Evolutionary conservation across 83 land plant genomes (phyloP).

Genomic region (Picea abies): DNA sequence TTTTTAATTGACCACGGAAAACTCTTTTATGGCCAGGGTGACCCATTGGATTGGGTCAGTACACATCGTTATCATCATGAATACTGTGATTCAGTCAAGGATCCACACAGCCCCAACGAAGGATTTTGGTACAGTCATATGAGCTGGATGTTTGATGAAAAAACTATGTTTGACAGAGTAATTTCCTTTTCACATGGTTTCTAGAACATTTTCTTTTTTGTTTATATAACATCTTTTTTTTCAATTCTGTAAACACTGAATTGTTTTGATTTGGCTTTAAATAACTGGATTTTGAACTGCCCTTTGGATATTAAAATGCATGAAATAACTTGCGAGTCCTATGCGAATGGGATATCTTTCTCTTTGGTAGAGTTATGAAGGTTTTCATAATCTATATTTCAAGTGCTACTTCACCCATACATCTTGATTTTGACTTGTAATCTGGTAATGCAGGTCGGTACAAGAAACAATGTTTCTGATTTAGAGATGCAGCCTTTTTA

Average conservation of each 20-base stretch:
- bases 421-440: not conserved
- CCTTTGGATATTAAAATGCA: not conserved
- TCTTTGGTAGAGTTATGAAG: constrained; percentile 2
- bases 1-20: not conserved
- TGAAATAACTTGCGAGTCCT: not conserved
- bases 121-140: constrained; percentile 85
- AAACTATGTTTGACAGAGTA: constrained; percentile 39
- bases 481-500: constrained; percentile 71
- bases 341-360: not conserved
- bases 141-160: constrained; percentile 74
- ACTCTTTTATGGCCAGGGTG: constrained; percentile 44
- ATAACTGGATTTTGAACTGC: not conserved
- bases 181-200: not conserved
- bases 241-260: no score
- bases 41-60: constrained; percentile 83
- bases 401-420: not conserved
- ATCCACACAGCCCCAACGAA: constrained; percentile 81
- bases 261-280: not conserved
- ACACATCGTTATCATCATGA: constrained; percentile 82
- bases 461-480: constrained; percentile 57
- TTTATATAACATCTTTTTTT: not conserved
- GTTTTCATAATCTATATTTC: not conserved
- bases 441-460: constrained; percentile 54
- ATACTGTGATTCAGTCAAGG: constrained; percentile 65
- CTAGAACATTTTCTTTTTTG: not conserved